Base-by-base conservation (phyloP, 441 rosid genomes). In the Pelargonium citronellum region DNA sequence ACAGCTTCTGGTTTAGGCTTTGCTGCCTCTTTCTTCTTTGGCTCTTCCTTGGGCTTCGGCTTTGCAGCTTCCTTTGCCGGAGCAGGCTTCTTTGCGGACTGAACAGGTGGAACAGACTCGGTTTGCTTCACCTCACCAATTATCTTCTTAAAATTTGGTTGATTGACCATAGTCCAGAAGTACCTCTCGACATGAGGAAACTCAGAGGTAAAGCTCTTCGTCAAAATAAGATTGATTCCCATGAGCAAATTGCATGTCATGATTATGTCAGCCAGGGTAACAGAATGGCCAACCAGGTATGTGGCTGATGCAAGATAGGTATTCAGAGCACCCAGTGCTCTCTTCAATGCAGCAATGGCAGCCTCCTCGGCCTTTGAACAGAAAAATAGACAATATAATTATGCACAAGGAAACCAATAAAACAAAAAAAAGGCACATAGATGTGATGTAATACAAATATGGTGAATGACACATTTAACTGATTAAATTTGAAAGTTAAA, bases 131-230 rank as follows among this genome's bases (percentile, higher is more conserved):
- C 85, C 70, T 90, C 96, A 73, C 98, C 98, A 11, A 89, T 3
- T 44, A 95, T 77, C 79, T 91, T 95, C 66, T 83, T 86, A 80
- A 95, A 80, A 72, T 87, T 87, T 43, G 98, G 97, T 57, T 94
- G 95, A 83, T 94, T 91, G 39, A 86, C 80, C 89, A 90, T 15
- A 15, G 97, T 95, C 99, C 99, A 95, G 76, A 92, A 90, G 89
- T 92, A 90, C 75, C 98, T 85, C 86, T 95, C 98, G 13, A 95
- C 96, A 24, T 94, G 94, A 66, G 97, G 99, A 82, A 87, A 91
- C 69, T 79, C 91, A 4, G 88, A 85, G 66, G 96, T 89, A 71
- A 94, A 90, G 78, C 75, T 83, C 88, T 90, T 91, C 8, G 91
- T 86, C 92, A 94, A 67, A 53, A 89, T 34, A 0, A 4, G 68